Evolutionary conservation across 176 grass and related monocot species (phyloP).

Genomic region (Zea luxurians): DNA sequence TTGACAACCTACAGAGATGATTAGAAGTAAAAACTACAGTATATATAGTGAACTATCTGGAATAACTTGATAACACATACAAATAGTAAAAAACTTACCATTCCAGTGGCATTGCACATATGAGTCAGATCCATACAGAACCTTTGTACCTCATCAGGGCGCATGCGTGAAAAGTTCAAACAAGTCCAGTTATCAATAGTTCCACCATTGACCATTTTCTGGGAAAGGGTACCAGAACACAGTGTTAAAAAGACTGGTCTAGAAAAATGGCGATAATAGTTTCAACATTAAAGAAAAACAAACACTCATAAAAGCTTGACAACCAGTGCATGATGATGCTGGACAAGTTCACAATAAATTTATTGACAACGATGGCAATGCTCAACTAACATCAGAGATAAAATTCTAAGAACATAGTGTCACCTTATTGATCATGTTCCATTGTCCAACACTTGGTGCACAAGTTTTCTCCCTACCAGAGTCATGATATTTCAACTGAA

Average conservation of each 20-base stretch:
- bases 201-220: conserved; percentile 86
- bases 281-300: not conserved
- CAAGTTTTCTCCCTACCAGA: conserved; percentile 71
- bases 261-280: not conserved
- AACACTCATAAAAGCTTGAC: not conserved
- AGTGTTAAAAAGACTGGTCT: not conserved
- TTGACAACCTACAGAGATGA: conserved; percentile 51
- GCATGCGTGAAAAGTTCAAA: conserved; percentile 59
- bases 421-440: conserved; percentile 93
- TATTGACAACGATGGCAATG: not conserved
- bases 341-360: not conserved
- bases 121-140: conserved; percentile 59
- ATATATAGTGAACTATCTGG: not conserved
- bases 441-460: conserved; percentile 66
- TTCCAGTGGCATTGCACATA: conserved; percentile 73
- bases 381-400: conserved; percentile 1
- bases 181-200: conserved; percentile 65
- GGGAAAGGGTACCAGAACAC: not conserved
- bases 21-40: conserved; percentile 6
- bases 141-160: conserved; percentile 40
- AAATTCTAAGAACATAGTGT: not conserved
- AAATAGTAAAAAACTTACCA: conserved; percentile 44
- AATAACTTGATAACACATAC: not conserved
- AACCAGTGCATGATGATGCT: not conserved
- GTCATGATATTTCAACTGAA: conserved; percentile 77